Conservation (phyloP, 805 yeast species). For the Metschnikowia amazonensis region DNA sequence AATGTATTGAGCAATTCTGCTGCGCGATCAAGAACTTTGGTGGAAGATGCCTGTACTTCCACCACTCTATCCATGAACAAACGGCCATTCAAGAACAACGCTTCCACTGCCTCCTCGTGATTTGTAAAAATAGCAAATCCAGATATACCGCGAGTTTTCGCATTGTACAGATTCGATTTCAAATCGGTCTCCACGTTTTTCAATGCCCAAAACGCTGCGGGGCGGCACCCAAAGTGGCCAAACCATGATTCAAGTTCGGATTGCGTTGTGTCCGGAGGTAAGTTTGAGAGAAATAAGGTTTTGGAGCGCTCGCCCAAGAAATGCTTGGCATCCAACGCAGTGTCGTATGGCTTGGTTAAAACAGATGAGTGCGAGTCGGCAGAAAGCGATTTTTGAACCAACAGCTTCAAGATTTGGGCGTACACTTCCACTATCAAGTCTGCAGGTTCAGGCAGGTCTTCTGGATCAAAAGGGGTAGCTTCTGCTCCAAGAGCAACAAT, state of each 20-base stretch:
- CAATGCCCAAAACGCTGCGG: constrained; percentile 86
- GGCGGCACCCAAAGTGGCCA: constrained; percentile 79
- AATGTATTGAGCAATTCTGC: constrained; percentile 78
- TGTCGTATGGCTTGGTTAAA: constrained; percentile 71
- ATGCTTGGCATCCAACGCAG: constrained; percentile 63
- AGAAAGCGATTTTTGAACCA: constrained; percentile 46
- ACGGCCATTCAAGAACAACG: constrained; percentile 76
- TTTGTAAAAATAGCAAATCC: constrained; percentile 84
- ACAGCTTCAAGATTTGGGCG: constrained; percentile 41
- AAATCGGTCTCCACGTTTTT: constrained; percentile 44
- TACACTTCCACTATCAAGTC: constrained; percentile 40
- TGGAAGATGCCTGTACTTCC: constrained; percentile 85
- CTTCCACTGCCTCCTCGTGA: constrained; percentile 83
- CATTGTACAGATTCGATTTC: constrained; percentile 11
- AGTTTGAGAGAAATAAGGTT: constrained; percentile 73
- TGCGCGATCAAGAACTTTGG: constrained; percentile 73
- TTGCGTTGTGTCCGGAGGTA: constrained; percentile 85
- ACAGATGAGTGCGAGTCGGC: constrained; percentile 52
- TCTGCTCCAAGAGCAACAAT: constrained; percentile 47
- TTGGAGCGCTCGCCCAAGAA: constrained; percentile 71
- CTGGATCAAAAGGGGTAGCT: constrained; percentile 28
- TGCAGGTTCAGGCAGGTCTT: constrained; percentile 33
- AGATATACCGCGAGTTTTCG: constrained; percentile 43
- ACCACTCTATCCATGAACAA: constrained; percentile 66
- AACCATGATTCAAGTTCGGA: constrained; percentile 90